phyloP scores from a whole-genome alignment of 1,284 basidiomycete genomes.

The Sporisorium scitamineum region DNA sequence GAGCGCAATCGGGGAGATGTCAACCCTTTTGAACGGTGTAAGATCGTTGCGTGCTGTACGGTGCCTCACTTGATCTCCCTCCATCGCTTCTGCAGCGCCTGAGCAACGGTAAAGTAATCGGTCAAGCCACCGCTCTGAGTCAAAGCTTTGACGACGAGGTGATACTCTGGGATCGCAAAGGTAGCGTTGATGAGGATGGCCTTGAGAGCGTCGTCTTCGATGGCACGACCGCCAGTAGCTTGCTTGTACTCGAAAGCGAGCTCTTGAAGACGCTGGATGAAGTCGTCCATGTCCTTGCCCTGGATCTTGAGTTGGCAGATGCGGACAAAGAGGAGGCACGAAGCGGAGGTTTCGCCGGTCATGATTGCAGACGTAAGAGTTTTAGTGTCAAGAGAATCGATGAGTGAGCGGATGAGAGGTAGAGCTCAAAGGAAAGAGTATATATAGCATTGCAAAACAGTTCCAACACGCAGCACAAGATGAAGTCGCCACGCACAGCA shows the following conservation, averaged over 20 bases:
- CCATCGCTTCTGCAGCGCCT: conserved; percentile 24
- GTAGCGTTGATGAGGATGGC: conserved; percentile 29
- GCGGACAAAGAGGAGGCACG: conserved; percentile 33
- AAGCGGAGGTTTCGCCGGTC: conserved; percentile 22
- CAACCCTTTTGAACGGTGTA: too few species aligned
- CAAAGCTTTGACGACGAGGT: conserved; percentile 17
- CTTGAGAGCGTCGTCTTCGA: conserved; percentile 37
- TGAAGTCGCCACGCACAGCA: background rate
- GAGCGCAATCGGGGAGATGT: too few species aligned
- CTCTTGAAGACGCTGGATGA: conserved; percentile 25
- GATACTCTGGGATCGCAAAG: conserved; percentile 22
- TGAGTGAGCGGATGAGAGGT: background rate
- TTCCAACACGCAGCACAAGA: background rate
- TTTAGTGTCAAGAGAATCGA: background rate
- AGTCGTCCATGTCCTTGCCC: conserved; percentile 28
- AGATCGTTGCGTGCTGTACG: background rate
- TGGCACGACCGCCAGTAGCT: conserved; percentile 11
- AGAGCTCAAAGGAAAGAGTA: background rate
- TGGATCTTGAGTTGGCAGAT: conserved; percentile 28
- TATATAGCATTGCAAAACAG: background rate
- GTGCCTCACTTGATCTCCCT: conserved; percentile 13
- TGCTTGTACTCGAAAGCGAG: conserved; percentile 29
- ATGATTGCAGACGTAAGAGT: background rate
- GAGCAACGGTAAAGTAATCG: conserved; percentile 26
- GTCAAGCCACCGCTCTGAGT: conserved; percentile 9